phyloP scores from a whole-genome alignment of 345 rosid species.

The Balakata baccata region DNA sequence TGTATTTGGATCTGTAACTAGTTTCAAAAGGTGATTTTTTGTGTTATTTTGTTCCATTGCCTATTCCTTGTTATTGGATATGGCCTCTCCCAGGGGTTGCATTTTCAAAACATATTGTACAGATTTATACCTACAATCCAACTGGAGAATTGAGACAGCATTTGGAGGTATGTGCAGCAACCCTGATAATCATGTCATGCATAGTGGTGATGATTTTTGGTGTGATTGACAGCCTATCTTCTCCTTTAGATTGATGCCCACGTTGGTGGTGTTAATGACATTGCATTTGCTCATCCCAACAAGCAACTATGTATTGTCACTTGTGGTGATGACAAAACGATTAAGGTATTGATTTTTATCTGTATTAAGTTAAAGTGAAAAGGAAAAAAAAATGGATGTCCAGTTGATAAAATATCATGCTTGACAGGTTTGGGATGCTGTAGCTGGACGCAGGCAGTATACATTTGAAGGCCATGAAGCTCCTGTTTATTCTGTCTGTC shows the following conservation, averaged over 20 bases:
- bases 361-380: not conserved
- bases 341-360: conserved; percentile 41
- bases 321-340: conserved; percentile 64
- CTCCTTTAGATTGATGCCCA: conserved; percentile 65
- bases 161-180: conserved; percentile 42
- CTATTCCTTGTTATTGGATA: not conserved
- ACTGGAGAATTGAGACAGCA: conserved; percentile 46
- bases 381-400: not conserved
- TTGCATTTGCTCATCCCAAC: conserved; percentile 57
- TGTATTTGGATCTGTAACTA: not conserved
- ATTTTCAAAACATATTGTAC: conserved; percentile 76
- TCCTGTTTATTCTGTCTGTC: too few relatives aligned
- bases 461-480: conserved; percentile 17
- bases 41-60: not conserved
- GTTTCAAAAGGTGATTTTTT: not conserved
- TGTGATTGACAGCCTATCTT: conserved; percentile 1
- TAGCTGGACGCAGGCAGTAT: conserved; percentile 35
- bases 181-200: not conserved
- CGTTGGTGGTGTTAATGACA: conserved; percentile 56
- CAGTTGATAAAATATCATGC: not conserved
- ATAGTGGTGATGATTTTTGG: not conserved
- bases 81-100: conserved; percentile 59
- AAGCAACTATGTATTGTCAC: conserved; percentile 54
- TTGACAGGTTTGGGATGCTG: conserved; percentile 51
- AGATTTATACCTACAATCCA: conserved; percentile 57